Base-by-base conservation (phyloP, 352 stramenopile genomes). In the Blastocystis sp. region DNA sequence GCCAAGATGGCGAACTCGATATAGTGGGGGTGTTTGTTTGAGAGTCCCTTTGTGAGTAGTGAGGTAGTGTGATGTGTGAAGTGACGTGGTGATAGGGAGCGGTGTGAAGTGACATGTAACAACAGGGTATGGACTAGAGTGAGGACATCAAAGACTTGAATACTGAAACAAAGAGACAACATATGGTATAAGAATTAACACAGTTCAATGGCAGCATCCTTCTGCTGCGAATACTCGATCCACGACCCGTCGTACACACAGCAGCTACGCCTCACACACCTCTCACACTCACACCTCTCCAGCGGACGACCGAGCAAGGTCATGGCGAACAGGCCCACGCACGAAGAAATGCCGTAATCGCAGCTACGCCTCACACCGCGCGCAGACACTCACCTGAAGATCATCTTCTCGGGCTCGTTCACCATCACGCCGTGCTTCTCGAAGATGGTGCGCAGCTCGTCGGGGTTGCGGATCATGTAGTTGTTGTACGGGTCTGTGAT, bases 401-500 rank as follows among this genome's bases (percentile, higher is more conserved):
- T 67, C 71, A 81, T 81, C 38, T 67, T 81, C 71, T 81, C 71
- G 21, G 71, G 71, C 45, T 81, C 71, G 0, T 61, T 21, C 7
- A 81, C 48, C 11, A 81, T 62, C 10, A 87, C 65, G 17, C 77
- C 65, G 28, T 87, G 77, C 65, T 87, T 87, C n/a, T 87, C 65
- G 48, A 87, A 87, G 65, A 87, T 74, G 17, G 41, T 43, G 11
- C 45, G n/a, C 65, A 87, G 40, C 53, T 87, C 77, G 17, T 76
- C 23, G 2, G 62, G 62, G 40, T 53, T 77, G n/a, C 77, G 62
- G n/a, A 87, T 77, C 65, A 87, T 77, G 53, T 87, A 87, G 53
- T 87, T 87, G 65, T 77, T 74, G 23, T 87, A 77, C 7, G 77
- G 77, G 43, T 87, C 77, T 10, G 77, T 76, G 38, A 87, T 48